phyloP scores from a whole-genome alignment of 305 asterid genomes.

The Fraxinus platypoda region DNA sequence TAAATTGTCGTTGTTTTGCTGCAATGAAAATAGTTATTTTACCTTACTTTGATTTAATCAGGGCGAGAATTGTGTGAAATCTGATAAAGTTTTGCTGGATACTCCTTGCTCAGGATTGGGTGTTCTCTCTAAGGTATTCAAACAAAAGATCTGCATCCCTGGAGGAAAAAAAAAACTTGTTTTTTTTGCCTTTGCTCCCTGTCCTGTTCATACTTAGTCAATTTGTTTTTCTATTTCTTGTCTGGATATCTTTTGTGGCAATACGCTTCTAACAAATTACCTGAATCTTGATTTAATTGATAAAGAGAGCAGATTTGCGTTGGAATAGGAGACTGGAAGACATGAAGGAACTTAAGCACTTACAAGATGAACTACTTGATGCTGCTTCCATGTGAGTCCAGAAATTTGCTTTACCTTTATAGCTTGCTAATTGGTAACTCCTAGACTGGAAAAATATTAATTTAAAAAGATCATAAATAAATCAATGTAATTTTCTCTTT shows the following conservation, averaged over 20 bases:
- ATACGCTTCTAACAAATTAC: not conserved
- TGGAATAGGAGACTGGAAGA: constrained; percentile 90
- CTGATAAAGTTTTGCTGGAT: constrained; percentile 88
- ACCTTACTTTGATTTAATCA: constrained; percentile 23
- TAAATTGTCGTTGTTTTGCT: not conserved
- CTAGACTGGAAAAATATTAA: not conserved
- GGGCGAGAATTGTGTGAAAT: constrained; percentile 45
- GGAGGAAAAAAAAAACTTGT: not conserved
- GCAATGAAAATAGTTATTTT: not conserved
- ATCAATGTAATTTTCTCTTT: not conserved
- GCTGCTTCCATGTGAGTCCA: constrained; percentile 72
- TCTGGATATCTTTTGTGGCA: not conserved
- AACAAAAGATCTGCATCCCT: not conserved
- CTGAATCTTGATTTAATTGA: constrained; percentile 11
- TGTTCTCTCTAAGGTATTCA: constrained; percentile 80
- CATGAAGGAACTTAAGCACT: constrained; percentile 69
- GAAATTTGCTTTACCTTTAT: constrained; percentile 8
- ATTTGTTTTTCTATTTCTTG: not conserved
- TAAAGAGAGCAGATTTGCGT: constrained; percentile 91
- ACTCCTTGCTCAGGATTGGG: constrained; percentile 98
- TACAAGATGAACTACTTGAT: constrained; percentile 85
- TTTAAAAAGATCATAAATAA: not conserved
- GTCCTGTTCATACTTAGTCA: not conserved
- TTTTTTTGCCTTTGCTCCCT: not conserved
- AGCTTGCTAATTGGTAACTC: constrained; percentile 4